Evolutionary conservation across 495 filamentous ascomycete genomes (phyloP), one percentile per base, ranked within the genome.

Genomic region (Astrocystis sublimbata): DNA sequence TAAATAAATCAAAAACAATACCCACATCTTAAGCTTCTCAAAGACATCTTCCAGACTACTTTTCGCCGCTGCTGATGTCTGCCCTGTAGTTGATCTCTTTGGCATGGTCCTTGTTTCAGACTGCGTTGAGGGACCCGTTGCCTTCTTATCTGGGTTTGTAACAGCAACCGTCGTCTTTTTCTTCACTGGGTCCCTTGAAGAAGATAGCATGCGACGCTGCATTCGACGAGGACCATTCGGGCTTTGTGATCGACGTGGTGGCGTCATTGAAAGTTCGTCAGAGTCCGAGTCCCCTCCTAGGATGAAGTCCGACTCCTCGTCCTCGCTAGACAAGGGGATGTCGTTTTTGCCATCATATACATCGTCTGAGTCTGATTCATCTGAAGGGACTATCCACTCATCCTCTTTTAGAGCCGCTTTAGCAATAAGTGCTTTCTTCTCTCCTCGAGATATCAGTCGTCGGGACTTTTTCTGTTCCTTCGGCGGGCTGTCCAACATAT

Each of bases 1-100:
- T n/a, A n/a, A n/a, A n/a, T n/a, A n/a, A n/a, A n/a, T n/a, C n/a
- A n/a, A n/a, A n/a, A n/a, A n/a, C 40, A 40, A 28, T 9, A 52
- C 58, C 12, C 63, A 73, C 70, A 73, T 69, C 45, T 66, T 65
- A 59, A 73, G 66, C 53, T 71, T 68, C 13, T 69, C 51, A 47
- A 73, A 73, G 42, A 50, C 49, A 43, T 73, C 68, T 51, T 73
- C 68, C 8, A 73, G 41, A 17, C 62, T 61, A 31, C 24, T 60
- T 33, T 63, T 43, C 10, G 60, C 61, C 23, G 63, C 58, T 21
- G 59, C 33, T 17, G 64, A 67, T 15, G 49, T 45, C 8, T 62
- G 43, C 9, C 54, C 49, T 8, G 58, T 47, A 8, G 35, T 24
- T 19, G 40, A 28, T 31, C 21, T 40, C 13, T 33, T 60, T 13